phyloP scores from a whole-genome alignment of 306 rosid genomes.

The Urtica urens region DNA sequence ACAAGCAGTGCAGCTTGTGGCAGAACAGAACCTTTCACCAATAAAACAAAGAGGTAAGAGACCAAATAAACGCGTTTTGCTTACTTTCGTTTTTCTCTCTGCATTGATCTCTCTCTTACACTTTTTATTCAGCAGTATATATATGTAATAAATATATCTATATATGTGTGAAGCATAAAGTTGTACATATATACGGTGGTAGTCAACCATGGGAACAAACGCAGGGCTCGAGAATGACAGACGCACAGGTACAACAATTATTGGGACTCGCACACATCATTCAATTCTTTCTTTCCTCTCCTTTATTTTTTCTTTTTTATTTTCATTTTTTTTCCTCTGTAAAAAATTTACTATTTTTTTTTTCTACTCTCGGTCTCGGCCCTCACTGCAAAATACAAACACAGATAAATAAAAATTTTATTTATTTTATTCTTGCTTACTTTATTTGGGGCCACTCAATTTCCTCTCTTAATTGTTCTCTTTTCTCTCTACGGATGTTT shows the following conservation, averaged over 20 bases:
- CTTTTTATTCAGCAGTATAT: background rate
- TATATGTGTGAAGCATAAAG: constrained; percentile 4
- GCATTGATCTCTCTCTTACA: background rate
- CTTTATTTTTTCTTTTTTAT: background rate
- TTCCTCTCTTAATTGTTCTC: background rate
- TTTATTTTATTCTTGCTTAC: too few species aligned
- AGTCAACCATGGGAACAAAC: constrained; percentile 69
- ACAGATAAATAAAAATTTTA: background rate
- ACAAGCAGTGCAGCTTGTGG: background rate
- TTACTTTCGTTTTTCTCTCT: background rate
- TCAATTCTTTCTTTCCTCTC: background rate
- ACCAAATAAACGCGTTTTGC: constrained; percentile 12
- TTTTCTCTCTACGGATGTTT: too few species aligned
- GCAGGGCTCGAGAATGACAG: constrained; percentile 72
- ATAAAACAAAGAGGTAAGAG: constrained; percentile 6
- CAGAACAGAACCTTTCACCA: constrained; percentile 8
- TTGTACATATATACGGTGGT: constrained; percentile 16
- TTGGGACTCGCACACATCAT: constrained; percentile 43
- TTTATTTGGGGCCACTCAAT: too few species aligned
- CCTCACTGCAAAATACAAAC: constrained; percentile 4
- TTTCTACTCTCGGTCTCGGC: too few species aligned
- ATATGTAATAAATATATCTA: background rate
- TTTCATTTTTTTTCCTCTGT: background rate
- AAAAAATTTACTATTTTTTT: too few species aligned
- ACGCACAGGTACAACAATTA: constrained; percentile 26